These are phyloP conservation scores for Solanum clarkiae DNA, from an alignment of 257 asterid species.

Conservation along the genomic window DNA sequence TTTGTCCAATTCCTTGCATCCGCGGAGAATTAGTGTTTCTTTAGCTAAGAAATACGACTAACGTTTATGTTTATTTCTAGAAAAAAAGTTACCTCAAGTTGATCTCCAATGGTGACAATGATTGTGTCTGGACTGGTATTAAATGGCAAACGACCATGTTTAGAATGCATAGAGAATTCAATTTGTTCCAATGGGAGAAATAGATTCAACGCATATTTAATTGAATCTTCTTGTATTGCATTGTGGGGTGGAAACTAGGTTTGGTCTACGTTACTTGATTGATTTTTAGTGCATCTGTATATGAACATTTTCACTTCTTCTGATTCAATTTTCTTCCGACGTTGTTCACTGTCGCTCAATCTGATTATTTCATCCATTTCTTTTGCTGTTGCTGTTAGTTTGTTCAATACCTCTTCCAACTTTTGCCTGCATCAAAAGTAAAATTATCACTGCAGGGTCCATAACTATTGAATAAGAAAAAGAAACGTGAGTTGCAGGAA, in stretches of 20 bases:
- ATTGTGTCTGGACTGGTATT: conserved; percentile 15
- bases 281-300: conserved; percentile 27
- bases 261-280: background rate
- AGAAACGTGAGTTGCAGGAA: too few relatives aligned
- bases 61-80: background rate
- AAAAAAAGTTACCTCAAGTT: conserved; percentile 27
- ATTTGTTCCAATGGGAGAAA: conserved; percentile 29
- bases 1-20: too few relatives aligned
- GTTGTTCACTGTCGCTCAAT: conserved; percentile 1
- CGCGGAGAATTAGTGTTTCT: background rate
- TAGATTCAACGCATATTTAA: conserved; percentile 27
- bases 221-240: conserved; percentile 13
- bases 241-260: background rate
- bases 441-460: background rate
- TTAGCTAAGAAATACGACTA: background rate
- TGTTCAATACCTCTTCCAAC: conserved; percentile 14
- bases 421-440: conserved; percentile 22
- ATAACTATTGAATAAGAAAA: background rate
- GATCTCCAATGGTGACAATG: conserved; percentile 27
- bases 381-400: conserved; percentile 24
- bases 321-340: conserved; percentile 1
- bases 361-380: conserved; percentile 23
- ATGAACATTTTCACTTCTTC: conserved; percentile 21
- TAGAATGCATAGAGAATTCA: conserved; percentile 5
- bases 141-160: conserved; percentile 6